Percentiles rank a stretch among this genome's conserved stretches.
phyloP scores from a whole-genome alignment of 306 rosid species.

The Urtica urens region DNA sequence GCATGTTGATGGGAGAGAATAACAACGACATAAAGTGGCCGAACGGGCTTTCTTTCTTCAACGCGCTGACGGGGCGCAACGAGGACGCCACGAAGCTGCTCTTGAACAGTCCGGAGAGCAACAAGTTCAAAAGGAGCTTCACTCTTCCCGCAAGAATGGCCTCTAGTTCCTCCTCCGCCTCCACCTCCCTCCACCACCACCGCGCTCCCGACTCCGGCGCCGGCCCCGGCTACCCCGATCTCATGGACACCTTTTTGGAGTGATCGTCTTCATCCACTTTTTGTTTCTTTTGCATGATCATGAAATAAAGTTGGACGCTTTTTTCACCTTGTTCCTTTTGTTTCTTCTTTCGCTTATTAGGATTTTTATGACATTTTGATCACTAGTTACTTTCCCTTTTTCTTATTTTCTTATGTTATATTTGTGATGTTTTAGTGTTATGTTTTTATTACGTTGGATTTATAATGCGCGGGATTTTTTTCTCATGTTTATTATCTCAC shows the following conservation, averaged over 20 bases:
- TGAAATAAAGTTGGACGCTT: no score
- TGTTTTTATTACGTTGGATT: no score
- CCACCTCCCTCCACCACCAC: conserved; percentile 60
- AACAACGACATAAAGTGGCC: conserved; percentile 93
- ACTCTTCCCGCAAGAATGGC: conserved; percentile 75
- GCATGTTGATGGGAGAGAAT: conserved; percentile 70
- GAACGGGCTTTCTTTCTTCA: conserved; percentile 75
- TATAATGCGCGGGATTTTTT: no score
- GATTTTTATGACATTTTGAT: no score
- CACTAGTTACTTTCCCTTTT: no score
- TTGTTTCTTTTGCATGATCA: no score
- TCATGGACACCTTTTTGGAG: conserved; percentile 87
- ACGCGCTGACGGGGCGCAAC: conserved; percentile 66
- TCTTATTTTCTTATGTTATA: no score
- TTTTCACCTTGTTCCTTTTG: no score
- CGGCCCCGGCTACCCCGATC: conserved; percentile 72
- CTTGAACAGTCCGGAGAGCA: conserved; percentile 85
- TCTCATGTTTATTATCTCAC: no score
- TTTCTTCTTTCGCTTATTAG: no score
- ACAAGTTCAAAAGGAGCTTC: conserved; percentile 73
- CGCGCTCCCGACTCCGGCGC: conserved; percentile 58
- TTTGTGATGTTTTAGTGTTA: no score
- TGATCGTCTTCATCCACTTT: no score
- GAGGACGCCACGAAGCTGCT: conserved; percentile 76
- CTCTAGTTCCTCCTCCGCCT: conserved; percentile 77